Evolutionary conservation across 305 asterid species (phyloP), one percentile per base, ranked within the genome.

Genomic region (Fraxinus velutina): DNA sequence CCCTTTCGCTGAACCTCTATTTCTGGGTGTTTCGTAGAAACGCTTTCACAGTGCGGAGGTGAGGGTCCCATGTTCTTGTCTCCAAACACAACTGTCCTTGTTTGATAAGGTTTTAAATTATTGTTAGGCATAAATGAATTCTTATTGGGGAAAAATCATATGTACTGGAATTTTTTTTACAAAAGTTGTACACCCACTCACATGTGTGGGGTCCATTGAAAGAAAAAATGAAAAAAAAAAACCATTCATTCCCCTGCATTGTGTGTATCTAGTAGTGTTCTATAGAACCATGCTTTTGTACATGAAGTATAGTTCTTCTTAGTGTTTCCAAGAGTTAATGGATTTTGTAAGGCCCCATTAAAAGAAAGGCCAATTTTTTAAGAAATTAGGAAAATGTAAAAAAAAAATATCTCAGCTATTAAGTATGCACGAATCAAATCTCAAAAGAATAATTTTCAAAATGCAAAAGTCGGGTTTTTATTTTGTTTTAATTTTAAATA

Each of bases 41-140:
- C 6, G 74, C 29, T 13, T 29, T 15, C 3, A 29, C 75, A 68
- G 10, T 32, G 42, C 39, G 22, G 7, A 52, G 9, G 24, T 32
- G 75, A 30, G 75, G 75, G 75, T 68, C 75, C 75, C 75, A 70
- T 39, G 47, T 55, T 21, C 81, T 62, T 33, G 75, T 81, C 80
- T 22, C 75, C 36, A 42, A 44, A 15, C 75, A 30, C 42, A 70
- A 5, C 75, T 30, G 44, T 30, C 75, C 8, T 66, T 27, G 37
- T 27, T 66, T 24, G 81, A 68, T 79, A 15, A 66, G 24, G 77
- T 42, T 42, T 42, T 42, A 0, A 32, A 32, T 39, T 42, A 42
- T 42, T 42, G 17, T 3, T 13, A 13, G 57, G 57, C 57, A 13
- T 47, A n/a, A 12, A 8, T 42, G 44, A 37, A 37, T 37, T 42